These are phyloP conservation scores for Wallacemonas sp. DNA, from an alignment of 208 protist genomes.

Conservation along the genomic window DNA sequence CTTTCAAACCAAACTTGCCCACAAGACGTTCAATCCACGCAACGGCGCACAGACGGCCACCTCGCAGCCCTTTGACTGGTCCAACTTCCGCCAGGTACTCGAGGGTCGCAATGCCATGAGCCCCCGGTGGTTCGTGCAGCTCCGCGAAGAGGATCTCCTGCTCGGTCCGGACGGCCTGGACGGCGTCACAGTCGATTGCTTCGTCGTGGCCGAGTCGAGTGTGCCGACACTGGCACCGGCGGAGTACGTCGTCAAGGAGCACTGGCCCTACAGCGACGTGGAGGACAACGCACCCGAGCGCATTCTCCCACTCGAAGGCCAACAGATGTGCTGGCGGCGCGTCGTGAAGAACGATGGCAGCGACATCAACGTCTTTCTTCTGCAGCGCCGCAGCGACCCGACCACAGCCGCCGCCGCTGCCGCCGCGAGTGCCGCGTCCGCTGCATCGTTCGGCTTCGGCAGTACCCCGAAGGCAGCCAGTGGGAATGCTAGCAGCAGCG, in stretches of 20 bases:
- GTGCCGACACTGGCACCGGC: conserved; percentile 66
- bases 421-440: conserved; percentile 6
- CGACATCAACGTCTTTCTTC: conserved; percentile 73
- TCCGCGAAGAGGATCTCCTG: conserved; percentile 84
- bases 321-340: conserved; percentile 74
- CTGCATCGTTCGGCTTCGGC: conserved; percentile 41
- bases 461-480: background rate
- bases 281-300: conserved; percentile 89
- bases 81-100: conserved; percentile 50
- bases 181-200: conserved; percentile 81
- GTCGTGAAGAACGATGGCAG: conserved; percentile 68
- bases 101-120: conserved; percentile 46
- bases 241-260: conserved; percentile 84
- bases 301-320: conserved; percentile 65
- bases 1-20: conserved; percentile 43
- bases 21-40: conserved; percentile 44
- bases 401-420: background rate
- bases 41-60: conserved; percentile 15
- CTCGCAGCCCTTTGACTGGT: conserved; percentile 64
- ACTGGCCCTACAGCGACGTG: conserved; percentile 83
- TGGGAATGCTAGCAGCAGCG: background rate
- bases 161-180: conserved; percentile 67
- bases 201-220: conserved; percentile 74
- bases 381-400: conserved; percentile 42
- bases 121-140: conserved; percentile 86